phyloP scores from a whole-genome alignment of 2,329 filamentous ascomycete genomes.

The Coniochaeta prunicola region DNA sequence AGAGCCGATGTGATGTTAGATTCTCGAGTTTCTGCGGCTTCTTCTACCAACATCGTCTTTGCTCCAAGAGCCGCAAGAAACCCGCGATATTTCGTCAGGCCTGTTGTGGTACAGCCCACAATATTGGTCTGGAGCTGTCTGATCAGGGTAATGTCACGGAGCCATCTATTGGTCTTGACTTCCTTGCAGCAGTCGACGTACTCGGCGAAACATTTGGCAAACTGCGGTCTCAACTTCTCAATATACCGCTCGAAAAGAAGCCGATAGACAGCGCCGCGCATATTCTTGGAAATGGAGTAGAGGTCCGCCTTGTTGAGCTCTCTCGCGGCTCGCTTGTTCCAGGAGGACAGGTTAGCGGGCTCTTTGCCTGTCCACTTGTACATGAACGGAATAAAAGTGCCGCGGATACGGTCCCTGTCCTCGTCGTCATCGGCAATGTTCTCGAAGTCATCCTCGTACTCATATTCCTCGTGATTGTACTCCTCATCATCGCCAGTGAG shows the following conservation, averaged over 20 bases:
- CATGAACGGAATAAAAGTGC: slow-evolving; percentile 31
- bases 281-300: slow-evolving; percentile 46
- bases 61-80: slow-evolving; percentile 61
- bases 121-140: slow-evolving; percentile 34
- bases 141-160: slow-evolving; percentile 44
- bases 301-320: slow-evolving; percentile 37
- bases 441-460: slow-evolving; percentile 36
- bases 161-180: slow-evolving; percentile 50
- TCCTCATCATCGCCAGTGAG: slow-evolving; percentile 23
- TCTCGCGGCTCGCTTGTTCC: slow-evolving; percentile 7
- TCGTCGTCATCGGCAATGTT: slow-evolving; percentile 27
- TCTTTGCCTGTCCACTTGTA: slow-evolving; percentile 31
- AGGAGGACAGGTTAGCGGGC: slow-evolving; percentile 11
- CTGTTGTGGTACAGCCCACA: slow-evolving; percentile 68
- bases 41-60: slow-evolving; percentile 65
- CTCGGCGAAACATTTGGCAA: slow-evolving; percentile 40
- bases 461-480: slow-evolving; percentile 50
- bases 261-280: slow-evolving; percentile 61
- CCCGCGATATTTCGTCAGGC: slow-evolving; percentile 70
- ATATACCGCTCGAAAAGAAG: slow-evolving; percentile 52
- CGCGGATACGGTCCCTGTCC: slow-evolving; percentile 32
- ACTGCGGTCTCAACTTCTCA: slow-evolving; percentile 29
- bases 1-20: slow-evolving; percentile 47
- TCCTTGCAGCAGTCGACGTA: slow-evolving; percentile 44
- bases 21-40: slow-evolving; percentile 71